Base-by-base conservation (phyloP, 306 rosid genomes). In the Mimosa bimucronata region DNA sequence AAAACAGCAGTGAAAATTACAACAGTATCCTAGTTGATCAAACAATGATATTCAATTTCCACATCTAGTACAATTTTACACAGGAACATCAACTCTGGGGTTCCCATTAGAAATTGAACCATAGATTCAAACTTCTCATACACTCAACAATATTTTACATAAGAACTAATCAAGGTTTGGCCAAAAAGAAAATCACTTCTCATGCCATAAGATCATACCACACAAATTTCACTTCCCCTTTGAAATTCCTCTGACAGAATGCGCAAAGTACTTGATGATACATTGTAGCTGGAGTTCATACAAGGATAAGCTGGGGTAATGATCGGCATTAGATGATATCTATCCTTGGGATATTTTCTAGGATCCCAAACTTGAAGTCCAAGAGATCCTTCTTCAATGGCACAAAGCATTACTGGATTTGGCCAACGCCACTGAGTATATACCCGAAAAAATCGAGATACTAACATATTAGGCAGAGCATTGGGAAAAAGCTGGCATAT, bases 351-450 rank as follows among this genome's bases (percentile, higher is more conserved):
- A 85, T 95, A 85, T 85, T 92, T 90, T 87, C 99, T 91, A 66
- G 99, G 99, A 91, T 95, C 97, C 99, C 99, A 95, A 81, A 95
- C 81, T 68, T 72, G 89, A 86, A 95, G 93, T 74, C 98, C 97
- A 84, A 95, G 96, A 73, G 96, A 91, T 79, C 98, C 94, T 82
- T 95, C 97, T 91, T 91, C 97, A 31, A 88, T 95, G 48, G 86
- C 81, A 79, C 98, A 93, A 25, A 95, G 99, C 99, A 95, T 90
- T 48, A 95, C 96, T 16, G 98, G 99, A 81, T 95, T 95, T 79
- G 99, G 99, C 99, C 99, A 95, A 62, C 92, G 93, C 99, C 99
- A 95, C 71, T 90, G 98, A 77, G 93, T 93, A 73, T 88, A 95
- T 30, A 95, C 98, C 87, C 98, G 85, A 83, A 93, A 95, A 92